Evolutionary conservation across 495 filamentous ascomycete genomes (phyloP), one percentile per base, ranked within the genome.

Genomic region (Elasticomyces elasticus): DNA sequence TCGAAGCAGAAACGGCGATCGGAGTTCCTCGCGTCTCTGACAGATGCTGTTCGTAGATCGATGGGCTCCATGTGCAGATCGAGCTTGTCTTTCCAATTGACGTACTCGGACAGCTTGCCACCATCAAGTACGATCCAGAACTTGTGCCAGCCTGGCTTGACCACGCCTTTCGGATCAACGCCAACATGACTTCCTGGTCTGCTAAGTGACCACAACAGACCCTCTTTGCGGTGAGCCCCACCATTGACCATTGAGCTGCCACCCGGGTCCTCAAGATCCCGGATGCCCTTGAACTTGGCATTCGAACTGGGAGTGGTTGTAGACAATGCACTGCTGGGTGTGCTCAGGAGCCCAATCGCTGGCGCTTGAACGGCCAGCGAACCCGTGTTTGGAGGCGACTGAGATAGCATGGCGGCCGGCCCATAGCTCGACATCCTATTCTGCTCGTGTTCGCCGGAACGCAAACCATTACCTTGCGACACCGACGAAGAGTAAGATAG

Each of bases 61-160:
- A 99, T 99, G 2, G 92, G 92, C 7, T 99, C 92, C 82, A 95
- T 97, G 66, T 99, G 92, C 30, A 96, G 74, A 67, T 96, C 94
- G 43, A 97, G 78, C 68, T 83, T 87, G 65, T 97, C 87, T 70
- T 99, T 99, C 92, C 92, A 99, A 68, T 99, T 97, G 64, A 89
- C 94, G 68, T 99, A 97, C 63, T 99, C 92, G 1, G 92, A 95
- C 26, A 99, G 72, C 66, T 90, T 94, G 3, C 92, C 92, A 69
- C 92, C 89, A 65, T 97, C 92, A 15, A 97, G 76, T 1, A 97
- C 94, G 58, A 99, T 91, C 92, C 92, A 99, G 67, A 81, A 98
- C 91, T 99, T 99, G 64, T 99, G 92, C 94, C 92, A 98, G 49
- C 88, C 90, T 67, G 92, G 88, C 63, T 97, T 95, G 64, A 95